These are phyloP conservation scores for Poteriospumella lacustris DNA, from an alignment of 108 stramenopile species.

Conservation along the genomic window DNA sequence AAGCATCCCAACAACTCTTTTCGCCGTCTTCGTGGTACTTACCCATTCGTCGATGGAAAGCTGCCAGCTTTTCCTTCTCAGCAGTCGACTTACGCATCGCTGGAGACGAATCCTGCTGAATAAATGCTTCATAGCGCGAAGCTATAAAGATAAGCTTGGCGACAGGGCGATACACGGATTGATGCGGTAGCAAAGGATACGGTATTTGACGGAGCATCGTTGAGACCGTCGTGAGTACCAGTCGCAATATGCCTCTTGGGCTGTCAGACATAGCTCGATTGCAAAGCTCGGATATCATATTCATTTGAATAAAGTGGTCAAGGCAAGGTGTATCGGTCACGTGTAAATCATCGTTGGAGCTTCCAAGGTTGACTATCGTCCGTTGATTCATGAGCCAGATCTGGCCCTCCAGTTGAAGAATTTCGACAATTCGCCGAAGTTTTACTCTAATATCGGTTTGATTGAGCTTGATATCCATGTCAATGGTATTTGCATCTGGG, in stretches of 20 bases:
- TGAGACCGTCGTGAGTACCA: not conserved
- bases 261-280: not conserved
- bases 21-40: not conserved
- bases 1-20: not conserved
- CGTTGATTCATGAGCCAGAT: not conserved
- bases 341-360: not conserved
- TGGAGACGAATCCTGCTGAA: not conserved
- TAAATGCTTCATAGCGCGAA: not conserved
- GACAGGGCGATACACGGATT: not conserved
- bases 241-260: not conserved
- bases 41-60: not conserved
- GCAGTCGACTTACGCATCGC: not conserved
- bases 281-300: not conserved
- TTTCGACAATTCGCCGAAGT: not conserved
- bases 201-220: not conserved
- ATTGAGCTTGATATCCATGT: not conserved
- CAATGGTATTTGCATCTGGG: not conserved
- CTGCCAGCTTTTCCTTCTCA: not conserved
- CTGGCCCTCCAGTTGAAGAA: not conserved
- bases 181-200: slow-evolving; percentile 20
- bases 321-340: not conserved
- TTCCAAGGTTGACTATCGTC: not conserved
- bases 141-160: not conserved
- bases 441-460: not conserved
- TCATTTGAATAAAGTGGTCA: not conserved